These are phyloP conservation scores for Mycena pura DNA, from an alignment of 768 basidiomycete species.

Conservation along the genomic window DNA sequence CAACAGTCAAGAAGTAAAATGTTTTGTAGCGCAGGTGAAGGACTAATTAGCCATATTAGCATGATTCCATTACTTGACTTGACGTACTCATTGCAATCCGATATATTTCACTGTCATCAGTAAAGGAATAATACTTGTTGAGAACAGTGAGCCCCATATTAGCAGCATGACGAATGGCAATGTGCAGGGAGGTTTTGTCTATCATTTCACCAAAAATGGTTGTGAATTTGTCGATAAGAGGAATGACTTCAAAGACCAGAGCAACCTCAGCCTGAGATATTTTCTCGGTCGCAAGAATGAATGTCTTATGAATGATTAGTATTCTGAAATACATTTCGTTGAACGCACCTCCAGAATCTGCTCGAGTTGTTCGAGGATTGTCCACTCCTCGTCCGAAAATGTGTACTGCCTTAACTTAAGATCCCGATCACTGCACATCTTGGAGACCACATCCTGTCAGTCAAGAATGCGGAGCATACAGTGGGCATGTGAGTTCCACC, in stretches of 20 bases:
- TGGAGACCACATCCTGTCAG: neutral
- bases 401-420: neutral
- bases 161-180: constrained; percentile 7
- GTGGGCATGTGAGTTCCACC: neutral
- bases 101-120: constrained; percentile 6
- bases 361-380: constrained; percentile 11
- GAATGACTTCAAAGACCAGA: constrained; percentile 8
- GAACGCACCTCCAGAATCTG: too few relatives aligned
- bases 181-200: constrained; percentile 2
- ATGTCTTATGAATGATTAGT: constrained; percentile 5
- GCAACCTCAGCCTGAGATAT: constrained; percentile 6
- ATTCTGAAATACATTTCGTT: too few relatives aligned
- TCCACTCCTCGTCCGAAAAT: neutral
- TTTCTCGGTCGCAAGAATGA: constrained; percentile 10
- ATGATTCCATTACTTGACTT: neutral
- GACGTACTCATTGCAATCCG: constrained; percentile 6
- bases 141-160: constrained; percentile 7
- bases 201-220: constrained; percentile 4
- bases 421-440: neutral
- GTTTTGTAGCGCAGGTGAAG: constrained; percentile 2
- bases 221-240: constrained; percentile 12
- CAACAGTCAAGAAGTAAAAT: constrained; percentile 6
- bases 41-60: constrained; percentile 1
- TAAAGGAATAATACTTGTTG: constrained; percentile 11
- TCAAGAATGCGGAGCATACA: neutral